Evolutionary conservation across 192 early-diverging fungal species (phyloP).

Genomic region (Podochytrium sp.): DNA sequence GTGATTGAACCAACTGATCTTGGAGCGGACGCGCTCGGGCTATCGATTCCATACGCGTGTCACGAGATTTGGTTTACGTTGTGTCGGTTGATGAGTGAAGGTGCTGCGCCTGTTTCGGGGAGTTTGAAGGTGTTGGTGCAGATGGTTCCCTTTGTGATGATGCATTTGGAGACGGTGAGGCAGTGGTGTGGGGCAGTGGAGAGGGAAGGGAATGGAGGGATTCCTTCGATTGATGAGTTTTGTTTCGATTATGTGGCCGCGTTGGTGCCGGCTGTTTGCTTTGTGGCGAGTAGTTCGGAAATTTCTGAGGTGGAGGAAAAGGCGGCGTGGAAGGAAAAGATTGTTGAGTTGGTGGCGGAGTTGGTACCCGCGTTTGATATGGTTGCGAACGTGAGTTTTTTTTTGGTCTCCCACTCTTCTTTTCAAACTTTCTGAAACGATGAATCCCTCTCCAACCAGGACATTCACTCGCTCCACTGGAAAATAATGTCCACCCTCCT

Average conservation of each 20-base stretch:
- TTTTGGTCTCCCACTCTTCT: background rate
- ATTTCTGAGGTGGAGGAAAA: background rate
- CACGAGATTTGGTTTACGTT: slow-evolving; percentile 32
- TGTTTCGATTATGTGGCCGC: background rate
- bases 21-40: background rate
- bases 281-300: background rate
- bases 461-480: background rate
- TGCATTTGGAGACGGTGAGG: slow-evolving; percentile 25
- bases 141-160: slow-evolving; percentile 33
- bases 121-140: slow-evolving; percentile 30
- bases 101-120: background rate
- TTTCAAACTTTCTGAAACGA: background rate
- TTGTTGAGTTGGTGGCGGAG: background rate
- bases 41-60: slow-evolving; percentile 43
- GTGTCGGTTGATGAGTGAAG: slow-evolving; percentile 17
- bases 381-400: background rate
- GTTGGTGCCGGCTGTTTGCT: background rate
- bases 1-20: background rate
- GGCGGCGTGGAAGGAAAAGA: slow-evolving; percentile 7
- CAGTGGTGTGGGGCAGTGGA: background rate
- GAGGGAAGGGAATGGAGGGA: background rate
- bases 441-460: background rate
- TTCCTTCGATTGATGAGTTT: background rate
- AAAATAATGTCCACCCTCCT: background rate
- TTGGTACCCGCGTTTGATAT: slow-evolving; percentile 10